Base-by-base conservation (phyloP, 768 basidiomycete species). In the Mycena polygramma region DNA sequence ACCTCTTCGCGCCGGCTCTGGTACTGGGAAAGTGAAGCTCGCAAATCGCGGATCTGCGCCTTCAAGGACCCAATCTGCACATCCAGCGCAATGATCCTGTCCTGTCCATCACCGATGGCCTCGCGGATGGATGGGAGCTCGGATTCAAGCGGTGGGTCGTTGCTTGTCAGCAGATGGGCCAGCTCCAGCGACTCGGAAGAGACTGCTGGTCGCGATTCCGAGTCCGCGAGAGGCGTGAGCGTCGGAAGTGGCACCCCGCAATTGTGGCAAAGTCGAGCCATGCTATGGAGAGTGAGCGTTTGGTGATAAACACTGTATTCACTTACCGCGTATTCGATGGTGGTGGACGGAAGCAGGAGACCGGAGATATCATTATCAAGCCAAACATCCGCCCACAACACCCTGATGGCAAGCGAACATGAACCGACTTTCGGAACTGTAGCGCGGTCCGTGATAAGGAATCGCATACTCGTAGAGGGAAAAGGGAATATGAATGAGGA, bases 111-210 rank as follows among this genome's bases (percentile, higher is more conserved):
- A 0, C 26, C 26, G 52, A 53, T 53, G 52, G 30, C 19, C 19
- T 53, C 52, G 15, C 52, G 52, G 30, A 53, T 53, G 52, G 30
- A 26, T 30, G 26, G 52, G 52, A 53, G 26, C 26, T 53, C 52
- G 52, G 52, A 53, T 24, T 53, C 52, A 30, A 30, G 52, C 26
- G 52, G 48, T 7, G 48, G 52, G 14, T 53, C 52, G 52, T 53
- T 53, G 52, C 52, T 53, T 30, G 52, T 53, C 30, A 53, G 52
- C 26, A 53, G 52, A 26, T 30, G 52, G 26, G 52, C 30, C 5
- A 35, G 15, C 26, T 53, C 52, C 26, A 30, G 52, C 30, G 30
- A 30, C 30, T 30, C 30, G 52, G 30, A 53, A 53, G 26, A 3
- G 26, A 20, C 26, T 8, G 26, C 26, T 35, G 24, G 52, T 26